Evolutionary conservation across 1,139 yeast species (phyloP), one percentile per base, ranked within the genome.

Genomic region (Suhomyces choctaworum): DNA sequence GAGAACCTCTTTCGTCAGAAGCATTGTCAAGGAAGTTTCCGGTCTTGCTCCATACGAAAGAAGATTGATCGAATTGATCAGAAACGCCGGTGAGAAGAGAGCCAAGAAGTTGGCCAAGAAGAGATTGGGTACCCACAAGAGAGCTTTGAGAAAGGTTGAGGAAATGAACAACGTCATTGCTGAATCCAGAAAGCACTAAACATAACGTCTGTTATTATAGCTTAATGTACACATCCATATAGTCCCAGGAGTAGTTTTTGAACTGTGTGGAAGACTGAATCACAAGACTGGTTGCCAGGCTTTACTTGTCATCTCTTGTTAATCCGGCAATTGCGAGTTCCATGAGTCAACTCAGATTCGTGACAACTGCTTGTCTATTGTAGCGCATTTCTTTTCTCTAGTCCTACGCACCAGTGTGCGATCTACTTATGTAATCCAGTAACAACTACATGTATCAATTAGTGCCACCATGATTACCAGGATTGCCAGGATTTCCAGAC

Each of bases 1-100:
- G 82, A 90, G 97, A 84, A 82, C 97, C 62, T 77, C 77, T 46
- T 94, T 94, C 67, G 98, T 94, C 66, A 87, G 98, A 76, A 79
- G 82, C 66, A 78, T 94, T 56, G 95, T 92, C 74, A 83, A 83
- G 70, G 99, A 94, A 79, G 97, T 94, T 64, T 79, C 96, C 57
- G 98, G 98, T 70, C 83, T 90, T 69, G 97, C 99, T 58, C 98
- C 99, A 76, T 94, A 94, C 77, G 98, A 94, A 80, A 90, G 97
- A 82, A 90, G 99, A 80, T 83, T 92, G 72, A 85, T 94, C 66
- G 99, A 94, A 78, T 82, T 94, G 78, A 82, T 94, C 85, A 92
- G 98, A 83, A 94, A 94, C 80, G 92, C 97, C 69, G 96, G 96
- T 83, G 99, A 94, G 80, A 94, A 94, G 95, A 94, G 98, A 81